Evolutionary conservation across 2,329 filamentous ascomycete genomes (phyloP).

Genomic region (Colletotrichum tanaceti): DNA sequence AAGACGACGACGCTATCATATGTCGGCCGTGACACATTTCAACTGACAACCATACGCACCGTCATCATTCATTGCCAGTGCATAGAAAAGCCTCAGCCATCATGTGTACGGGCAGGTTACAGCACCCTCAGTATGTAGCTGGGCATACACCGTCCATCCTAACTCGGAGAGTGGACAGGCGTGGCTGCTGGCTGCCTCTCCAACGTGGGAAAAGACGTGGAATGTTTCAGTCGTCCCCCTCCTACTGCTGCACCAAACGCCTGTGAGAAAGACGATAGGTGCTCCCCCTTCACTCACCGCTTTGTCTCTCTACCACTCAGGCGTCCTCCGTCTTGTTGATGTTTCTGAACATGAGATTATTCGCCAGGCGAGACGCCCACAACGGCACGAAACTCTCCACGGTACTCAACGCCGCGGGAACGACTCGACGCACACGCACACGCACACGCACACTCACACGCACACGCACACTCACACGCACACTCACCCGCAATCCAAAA

Average conservation of each 20-base stretch:
- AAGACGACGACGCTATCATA: not conserved
- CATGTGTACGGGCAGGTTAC: not conserved
- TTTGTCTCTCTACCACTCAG: constrained; percentile 17
- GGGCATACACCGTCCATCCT: constrained; percentile 9
- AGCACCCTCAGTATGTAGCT: too few relatives aligned
- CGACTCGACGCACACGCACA: not conserved
- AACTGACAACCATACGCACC: constrained; percentile 16
- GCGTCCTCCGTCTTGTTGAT: constrained; percentile 11
- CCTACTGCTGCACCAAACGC: not conserved
- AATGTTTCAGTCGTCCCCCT: constrained; percentile 27
- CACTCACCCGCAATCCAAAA: not conserved
- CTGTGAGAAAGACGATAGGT: constrained; percentile 14
- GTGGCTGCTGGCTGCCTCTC: not conserved
- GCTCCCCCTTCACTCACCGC: constrained; percentile 20
- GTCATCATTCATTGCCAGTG: not conserved
- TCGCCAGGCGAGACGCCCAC: constrained; percentile 9
- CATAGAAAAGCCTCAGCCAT: not conserved
- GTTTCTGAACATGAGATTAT: constrained; percentile 38
- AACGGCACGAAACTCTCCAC: constrained; percentile 19
- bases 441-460: constrained; percentile 2
- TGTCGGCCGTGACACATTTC: constrained; percentile 10
- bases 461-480: constrained; percentile 13
- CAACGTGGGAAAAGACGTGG: constrained; percentile 19
- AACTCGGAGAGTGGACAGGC: constrained; percentile 1
- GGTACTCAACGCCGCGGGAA: constrained; percentile 3